These are phyloP conservation scores for Heritiera fomes DNA, from an alignment of 345 rosid genomes.

Conservation along the genomic window DNA sequence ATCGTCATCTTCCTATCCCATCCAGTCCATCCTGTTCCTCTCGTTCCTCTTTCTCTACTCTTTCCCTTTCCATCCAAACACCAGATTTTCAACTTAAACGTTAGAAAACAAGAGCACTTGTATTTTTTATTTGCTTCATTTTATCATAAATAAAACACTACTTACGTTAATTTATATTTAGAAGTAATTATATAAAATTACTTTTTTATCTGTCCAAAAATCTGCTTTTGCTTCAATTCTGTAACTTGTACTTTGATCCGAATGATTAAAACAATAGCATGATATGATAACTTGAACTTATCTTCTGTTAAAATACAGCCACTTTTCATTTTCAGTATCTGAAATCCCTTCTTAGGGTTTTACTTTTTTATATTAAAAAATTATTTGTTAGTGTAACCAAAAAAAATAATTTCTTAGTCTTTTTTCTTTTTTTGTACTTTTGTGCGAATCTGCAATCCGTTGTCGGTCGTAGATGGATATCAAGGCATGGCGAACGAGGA, in stretches of 20 bases:
- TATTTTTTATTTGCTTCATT: too few species aligned
- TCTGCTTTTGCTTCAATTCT: neutral
- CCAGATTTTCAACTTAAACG: too few species aligned
- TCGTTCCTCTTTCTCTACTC: neutral
- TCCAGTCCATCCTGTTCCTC: neutral
- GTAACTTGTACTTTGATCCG: neutral
- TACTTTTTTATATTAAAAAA: neutral
- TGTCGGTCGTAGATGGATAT: constrained; percentile 31
- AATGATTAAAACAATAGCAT: neutral
- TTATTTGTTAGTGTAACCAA: neutral
- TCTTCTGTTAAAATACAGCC: neutral
- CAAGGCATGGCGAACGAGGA: constrained; percentile 40
- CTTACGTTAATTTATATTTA: neutral
- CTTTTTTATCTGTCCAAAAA: neutral
- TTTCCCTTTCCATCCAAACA: neutral
- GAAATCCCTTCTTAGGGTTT: constrained; percentile 9
- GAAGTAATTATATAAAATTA: too few species aligned
- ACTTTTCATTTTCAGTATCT: neutral
- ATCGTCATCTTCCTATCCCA: neutral
- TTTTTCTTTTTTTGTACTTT: neutral
- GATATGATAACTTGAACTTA: too few species aligned
- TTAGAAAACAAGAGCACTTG: too few species aligned
- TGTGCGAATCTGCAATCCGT: constrained; percentile 2
- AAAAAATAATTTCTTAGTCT: neutral
- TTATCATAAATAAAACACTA: too few species aligned